Conservation (phyloP, 225 moss, liverwort and hornwort species). For the Polytrichum commune region DNA sequence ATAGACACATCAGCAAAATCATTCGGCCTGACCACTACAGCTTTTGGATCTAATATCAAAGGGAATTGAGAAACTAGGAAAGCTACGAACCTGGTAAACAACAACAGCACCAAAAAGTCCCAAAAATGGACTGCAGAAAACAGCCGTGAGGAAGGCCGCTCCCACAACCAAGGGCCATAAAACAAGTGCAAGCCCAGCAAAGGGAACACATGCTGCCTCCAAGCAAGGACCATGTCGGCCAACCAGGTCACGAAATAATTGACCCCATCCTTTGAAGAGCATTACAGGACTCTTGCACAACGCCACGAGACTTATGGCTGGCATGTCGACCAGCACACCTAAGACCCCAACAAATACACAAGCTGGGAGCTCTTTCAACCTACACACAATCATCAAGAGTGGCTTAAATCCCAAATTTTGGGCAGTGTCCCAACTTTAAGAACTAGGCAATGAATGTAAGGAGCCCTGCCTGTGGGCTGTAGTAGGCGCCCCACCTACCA, state of each 20-base stretch:
- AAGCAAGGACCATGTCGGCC: conserved; percentile 57
- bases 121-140: conserved; percentile 37
- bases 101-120: conserved; percentile 56
- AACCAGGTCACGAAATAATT: conserved; percentile 41
- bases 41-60: neutral
- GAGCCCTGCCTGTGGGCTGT: no score
- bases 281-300: conserved; percentile 44
- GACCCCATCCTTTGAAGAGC: conserved; percentile 58
- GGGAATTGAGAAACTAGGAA: neutral
- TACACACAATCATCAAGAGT: conserved; percentile 16
- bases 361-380: conserved; percentile 48
- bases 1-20: no score
- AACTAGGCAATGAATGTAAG: no score
- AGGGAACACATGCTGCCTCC: conserved; percentile 58
- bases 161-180: conserved; percentile 54
- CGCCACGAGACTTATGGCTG: conserved; percentile 33
- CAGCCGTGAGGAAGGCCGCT: conserved; percentile 27
- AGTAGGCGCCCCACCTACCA: no score
- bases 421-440: no score
- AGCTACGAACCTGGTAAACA: conserved; percentile 49
- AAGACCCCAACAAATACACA: conserved; percentile 47
- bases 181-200: conserved; percentile 55
- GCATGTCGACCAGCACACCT: conserved; percentile 43
- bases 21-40: no score
- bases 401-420: neutral